Evolutionary conservation across 208 protist species (phyloP), one percentile per base, ranked within the genome.

Genomic region (Trypanosomatidae sp.): DNA sequence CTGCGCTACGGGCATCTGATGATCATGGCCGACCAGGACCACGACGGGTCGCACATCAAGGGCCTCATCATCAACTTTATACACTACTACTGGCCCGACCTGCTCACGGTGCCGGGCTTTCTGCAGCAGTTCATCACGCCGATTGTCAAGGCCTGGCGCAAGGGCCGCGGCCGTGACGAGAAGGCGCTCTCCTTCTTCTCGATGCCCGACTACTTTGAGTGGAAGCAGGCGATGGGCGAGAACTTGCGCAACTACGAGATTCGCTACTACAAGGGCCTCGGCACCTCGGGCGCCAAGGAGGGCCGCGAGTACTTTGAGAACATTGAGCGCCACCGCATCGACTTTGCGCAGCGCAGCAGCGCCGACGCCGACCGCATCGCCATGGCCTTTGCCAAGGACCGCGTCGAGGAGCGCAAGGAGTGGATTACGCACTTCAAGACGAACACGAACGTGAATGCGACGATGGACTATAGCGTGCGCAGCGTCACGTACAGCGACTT

Each of bases 41-140:
- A 98, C 65, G 99, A 99, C 62, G 99, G 99, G 13, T 99, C 98
- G 28, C 99, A 99, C 80, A 99, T 99, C 69, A 99, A 99, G 64
- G 99, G 99, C 10, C 80, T 99, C 6, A 65, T 99, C 20, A 99
- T 99, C 65, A 99, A 99, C 79, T 96, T 99, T 43, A 85, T 99
- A 28, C 97, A 99, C 65, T 86, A 90, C 60, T 99, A 98, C 71
- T 99, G 98, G 98, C 98, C 98, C 5, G 61, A 70, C 8, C 75
- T 99, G 27, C 65, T 99, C 4, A 80, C 93, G 22, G 62, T 86
- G 23, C 77, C 80, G 10, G 96, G 96, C 15, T 99, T 99, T 54
- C 55, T 99, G 24, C 81, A 94, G 40, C 95, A 99, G 74, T 99
- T 99, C 67, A 98, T 99, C 45, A 99, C 99, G 13, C 99, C 99